Percentiles rank a stretch among this genome's conserved stretches.
Evolutionary conservation across 2,329 filamentous ascomycete species (phyloP).

Genomic region (Metarhizium robertsii): DNA sequence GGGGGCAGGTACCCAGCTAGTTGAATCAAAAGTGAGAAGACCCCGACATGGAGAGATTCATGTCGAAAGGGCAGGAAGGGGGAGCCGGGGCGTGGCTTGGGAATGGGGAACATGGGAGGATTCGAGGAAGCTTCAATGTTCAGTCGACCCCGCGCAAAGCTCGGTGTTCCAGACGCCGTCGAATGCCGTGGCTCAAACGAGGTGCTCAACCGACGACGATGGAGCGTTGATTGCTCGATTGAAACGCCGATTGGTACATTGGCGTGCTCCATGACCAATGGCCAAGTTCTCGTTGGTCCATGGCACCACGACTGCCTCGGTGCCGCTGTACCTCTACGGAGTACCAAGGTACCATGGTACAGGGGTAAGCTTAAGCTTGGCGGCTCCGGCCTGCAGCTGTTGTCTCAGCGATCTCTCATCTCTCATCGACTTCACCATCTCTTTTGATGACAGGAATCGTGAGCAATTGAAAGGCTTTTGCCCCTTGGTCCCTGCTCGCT

Average conservation of each 20-base stretch:
- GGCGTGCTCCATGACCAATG: neutral
- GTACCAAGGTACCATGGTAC: too few species aligned
- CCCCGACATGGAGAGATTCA: too few species aligned
- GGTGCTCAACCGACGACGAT: too few species aligned
- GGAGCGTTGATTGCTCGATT: neutral
- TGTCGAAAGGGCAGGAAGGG: too few species aligned
- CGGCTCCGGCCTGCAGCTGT: too few species aligned
- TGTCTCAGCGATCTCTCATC: too few species aligned
- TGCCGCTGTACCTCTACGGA: too few species aligned
- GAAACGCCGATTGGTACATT: neutral
- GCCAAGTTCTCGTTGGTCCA: conserved; percentile 1
- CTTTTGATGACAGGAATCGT: too few species aligned
- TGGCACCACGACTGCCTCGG: neutral
- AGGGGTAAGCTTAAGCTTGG: too few species aligned
- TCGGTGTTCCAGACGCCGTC: neutral
- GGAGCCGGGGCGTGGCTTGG: neutral
- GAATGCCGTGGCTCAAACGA: neutral
- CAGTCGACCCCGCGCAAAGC: neutral
- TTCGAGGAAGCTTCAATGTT: neutral
- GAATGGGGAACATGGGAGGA: neutral
- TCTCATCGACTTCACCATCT: too few species aligned
- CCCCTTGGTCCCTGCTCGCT: too few species aligned
- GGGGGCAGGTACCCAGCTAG: neutral
- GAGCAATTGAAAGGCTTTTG: too few species aligned
- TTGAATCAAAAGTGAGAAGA: neutral